Conservation (phyloP, 164 flowering plant genomes). For the Buxus sempervirens region DNA sequence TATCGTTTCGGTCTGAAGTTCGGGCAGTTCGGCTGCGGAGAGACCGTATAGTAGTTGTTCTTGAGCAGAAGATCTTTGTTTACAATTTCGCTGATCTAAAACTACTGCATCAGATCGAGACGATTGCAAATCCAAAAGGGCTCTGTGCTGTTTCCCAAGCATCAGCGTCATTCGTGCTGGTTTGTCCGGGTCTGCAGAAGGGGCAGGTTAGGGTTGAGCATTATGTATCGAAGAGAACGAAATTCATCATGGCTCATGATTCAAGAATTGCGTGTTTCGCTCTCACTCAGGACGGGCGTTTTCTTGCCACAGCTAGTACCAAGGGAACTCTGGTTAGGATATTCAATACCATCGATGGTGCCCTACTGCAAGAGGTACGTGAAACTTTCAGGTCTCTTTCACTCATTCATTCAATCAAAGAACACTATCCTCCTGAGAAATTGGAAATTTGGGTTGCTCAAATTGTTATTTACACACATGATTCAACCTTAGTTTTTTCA, state of each 20-base stretch:
- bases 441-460: no score
- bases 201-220: slow-evolving; percentile 81
- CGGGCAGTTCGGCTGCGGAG: slow-evolving; percentile 50
- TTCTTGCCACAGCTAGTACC: slow-evolving; percentile 71
- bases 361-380: slow-evolving; percentile 58
- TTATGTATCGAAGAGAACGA: slow-evolving; percentile 59
- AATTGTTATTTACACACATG: no score
- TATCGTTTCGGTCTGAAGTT: slow-evolving; percentile 56
- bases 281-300: slow-evolving; percentile 52
- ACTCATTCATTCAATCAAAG: background rate
- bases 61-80: slow-evolving; percentile 63
- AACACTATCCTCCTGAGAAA: no score
- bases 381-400: background rate
- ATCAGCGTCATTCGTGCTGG: slow-evolving; percentile 46
- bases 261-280: slow-evolving; percentile 73
- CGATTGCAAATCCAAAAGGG: slow-evolving; percentile 57
- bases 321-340: slow-evolving; percentile 74
- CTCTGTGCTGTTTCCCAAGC: slow-evolving; percentile 52
- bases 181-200: slow-evolving; percentile 69
- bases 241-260: slow-evolving; percentile 72
- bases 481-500: no score
- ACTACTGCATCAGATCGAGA: slow-evolving; percentile 62
- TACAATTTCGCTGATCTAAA: slow-evolving; percentile 61
- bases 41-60: slow-evolving; percentile 53
- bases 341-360: slow-evolving; percentile 50